A percentile compares a stretch with the other conserved stretches of the same genome.
phyloP scores from a whole-genome alignment of 352 stramenopile species.

The Globisporangium echinulatum region DNA sequence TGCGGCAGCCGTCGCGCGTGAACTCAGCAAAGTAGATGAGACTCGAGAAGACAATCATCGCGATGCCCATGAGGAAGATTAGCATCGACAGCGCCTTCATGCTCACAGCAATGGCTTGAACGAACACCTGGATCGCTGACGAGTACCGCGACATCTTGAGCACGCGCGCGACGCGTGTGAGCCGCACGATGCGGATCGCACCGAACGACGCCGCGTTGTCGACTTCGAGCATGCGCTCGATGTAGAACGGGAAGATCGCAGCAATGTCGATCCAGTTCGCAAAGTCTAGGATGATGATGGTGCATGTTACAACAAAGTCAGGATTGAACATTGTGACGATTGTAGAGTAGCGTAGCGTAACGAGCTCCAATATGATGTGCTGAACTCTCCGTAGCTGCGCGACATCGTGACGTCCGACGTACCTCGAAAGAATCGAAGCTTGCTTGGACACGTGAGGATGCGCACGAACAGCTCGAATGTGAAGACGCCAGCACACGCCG shows the following conservation, averaged over 20 bases:
- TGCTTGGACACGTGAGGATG: slow-evolving; percentile 39
- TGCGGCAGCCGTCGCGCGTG: slow-evolving; percentile 54
- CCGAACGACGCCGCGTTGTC: slow-evolving; percentile 61
- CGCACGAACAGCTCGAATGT: slow-evolving; percentile 57
- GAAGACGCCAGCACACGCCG: slow-evolving; percentile 46
- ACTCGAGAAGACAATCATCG: slow-evolving; percentile 81
- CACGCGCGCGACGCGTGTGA: slow-evolving; percentile 76
- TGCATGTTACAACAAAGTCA: no score
- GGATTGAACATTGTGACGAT: no score
- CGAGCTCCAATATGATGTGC: neutral
- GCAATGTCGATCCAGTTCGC: slow-evolving; percentile 82
- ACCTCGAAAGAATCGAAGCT: slow-evolving; percentile 45
- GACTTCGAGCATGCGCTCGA: slow-evolving; percentile 62
- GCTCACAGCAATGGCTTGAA: slow-evolving; percentile 62
- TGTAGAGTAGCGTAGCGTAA: no score
- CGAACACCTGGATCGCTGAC: slow-evolving; percentile 80
- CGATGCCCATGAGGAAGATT: slow-evolving; percentile 82
- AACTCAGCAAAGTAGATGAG: slow-evolving; percentile 81
- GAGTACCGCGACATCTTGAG: slow-evolving; percentile 87
- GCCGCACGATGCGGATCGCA: slow-evolving; percentile 77
- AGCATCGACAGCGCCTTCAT: slow-evolving; percentile 83
- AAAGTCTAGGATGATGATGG: slow-evolving; percentile 23
- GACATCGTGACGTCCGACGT: slow-evolving; percentile 1
- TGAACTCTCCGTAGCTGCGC: no score
- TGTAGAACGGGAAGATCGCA: slow-evolving; percentile 81